Base-by-base conservation (phyloP, 257 asterid genomes). In the Primulina eburnea region DNA sequence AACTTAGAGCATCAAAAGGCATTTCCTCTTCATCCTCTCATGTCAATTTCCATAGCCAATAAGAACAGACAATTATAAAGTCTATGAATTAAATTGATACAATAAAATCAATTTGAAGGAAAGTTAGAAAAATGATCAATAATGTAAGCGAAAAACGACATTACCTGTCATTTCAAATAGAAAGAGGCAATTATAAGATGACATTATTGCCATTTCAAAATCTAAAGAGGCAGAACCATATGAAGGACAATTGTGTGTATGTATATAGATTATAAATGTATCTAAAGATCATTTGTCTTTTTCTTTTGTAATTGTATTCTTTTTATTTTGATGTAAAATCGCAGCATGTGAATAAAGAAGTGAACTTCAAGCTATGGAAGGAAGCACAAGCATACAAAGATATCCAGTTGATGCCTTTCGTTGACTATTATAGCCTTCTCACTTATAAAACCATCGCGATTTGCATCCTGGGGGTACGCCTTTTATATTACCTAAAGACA, bases 341-440 rank as follows among this genome's bases (percentile, higher is more conserved):
- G 85, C 89, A 93, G 97, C 89, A 90, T 84, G 91, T 81, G 90
- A 93, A 86, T 75, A 82, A 66, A 67, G 89, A 84, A 69, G 99
- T 93, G 73, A 93, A 93, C 83, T 82, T 76, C 67, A 86, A 82
- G 78, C 85, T 93, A 26, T 93, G 99, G 99, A 89, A 77, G 80
- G 99, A 93, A 82, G 89, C 92, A 71, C 75, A 84, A 73, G 82
- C 83, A 34, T 90, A 89, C 50, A 90, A 90, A 69, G 99, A 93
- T 76, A 74, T 90, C 78, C 99, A 93, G 77, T 70, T 93, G 87
- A 89, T 93, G 92, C 99, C 99, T 35, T 90, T 90, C 69, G 91
- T 93, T 61, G 99, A 93, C 80, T 89, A 89, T 78, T 93, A 93
- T 82, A 78, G 89, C 84, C 76, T 90, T 75, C 97, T 90, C 75